Base-by-base conservation (phyloP, 2,329 filamentous ascomycete genomes). In the Curvularia verruculosa region DNA sequence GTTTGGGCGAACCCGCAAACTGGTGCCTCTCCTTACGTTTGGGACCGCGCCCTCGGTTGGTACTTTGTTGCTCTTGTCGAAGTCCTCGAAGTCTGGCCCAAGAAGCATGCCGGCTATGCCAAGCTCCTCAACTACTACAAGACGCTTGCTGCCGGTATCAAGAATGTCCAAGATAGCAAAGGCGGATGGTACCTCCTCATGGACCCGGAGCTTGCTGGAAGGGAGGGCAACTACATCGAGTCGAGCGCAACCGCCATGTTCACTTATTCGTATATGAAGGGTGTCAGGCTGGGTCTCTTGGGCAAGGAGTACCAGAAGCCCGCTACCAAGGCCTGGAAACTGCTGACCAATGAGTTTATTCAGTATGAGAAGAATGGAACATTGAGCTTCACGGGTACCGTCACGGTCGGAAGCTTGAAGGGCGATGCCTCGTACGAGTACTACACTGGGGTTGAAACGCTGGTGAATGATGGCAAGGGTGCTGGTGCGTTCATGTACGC, bases 141-240 rank as follows among this genome's bases (percentile, higher is more conserved):
- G 1, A 71, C 77, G 3, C 72, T 83, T 0, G 77, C 79, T 0
- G 62, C 74, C 0, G 80, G 80, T 0, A 59, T 84, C 2, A 77
- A 78, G 52, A 65, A 66, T 9, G 75, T 77, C 0, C 80, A 79
- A 21, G 81, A 83, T 53, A 63, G 61, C 2, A 75, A 70, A 5
- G 82, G 83, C 0, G 84, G 82, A 6, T 87, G 85, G 84, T 87
- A 83, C 81, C 73, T 86, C 49, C 75, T 87, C 41, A 83, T 87
- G 80, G 80, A 80, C 62, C 77, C 80, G 54, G 71, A 78, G 24
- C 81, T 82, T 52, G 78, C 70, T 9, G 71, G 72, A 6, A 66
- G 57, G 37, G 60, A 78, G 44, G 84, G 83, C 2, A 87, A 88
- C 70, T 88, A 84, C 69, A 82, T 87, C 46, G 84, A 88, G 74